Base-by-base conservation (phyloP, 441 rosid genomes). In the Jatropha podagrica region DNA sequence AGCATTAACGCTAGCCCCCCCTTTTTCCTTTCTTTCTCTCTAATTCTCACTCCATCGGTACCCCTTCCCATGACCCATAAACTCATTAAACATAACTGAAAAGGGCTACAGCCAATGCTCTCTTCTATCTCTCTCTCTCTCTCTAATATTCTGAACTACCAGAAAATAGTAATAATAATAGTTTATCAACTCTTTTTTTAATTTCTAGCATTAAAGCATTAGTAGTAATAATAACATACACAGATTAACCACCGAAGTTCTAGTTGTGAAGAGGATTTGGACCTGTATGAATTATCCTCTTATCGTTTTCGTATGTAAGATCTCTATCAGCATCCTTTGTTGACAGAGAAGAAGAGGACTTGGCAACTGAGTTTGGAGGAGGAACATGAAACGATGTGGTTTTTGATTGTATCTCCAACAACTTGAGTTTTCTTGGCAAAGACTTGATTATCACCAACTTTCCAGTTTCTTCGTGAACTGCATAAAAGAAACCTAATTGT, bases 241-340 rank as follows among this genome's bases (percentile, higher is more conserved):
- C 18, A 55, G 62, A 56, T 62, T 42, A 44, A 40, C 41, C 11
- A 52, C 1, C 40, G 18, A 85, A 86, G 32, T 32, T 86, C 66
- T 90, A 94, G 91, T 94, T 94, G 86, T 94, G 97, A 67, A 94
- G 98, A 83, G 97, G 97, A 83, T 94, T 94, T 63, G 98, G 98
- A 82, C 98, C 97, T 63, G 98, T 92, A 83, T 89, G 94, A 82
- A 94, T 87, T 74, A 86, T 80, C 79, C 98, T 90, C 89, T 90
- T 89, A 66, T 89, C 91, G 17, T 94, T 96, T 81, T 80, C 97
- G 81, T 89, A 86, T 42, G 86, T 56, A 58, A 32, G 41, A 77
- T 71, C 85, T 62, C 48, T 8, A 44, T 44, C 48, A 44, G 10
- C 10, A 44, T 44, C 48, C 48, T 32, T 32, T 32, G 2, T 11